Percentiles rank a stretch among this genome's conserved stretches.
Conservation (phyloP, 495 filamentous ascomycete species). For the Rusavskia elegans region DNA sequence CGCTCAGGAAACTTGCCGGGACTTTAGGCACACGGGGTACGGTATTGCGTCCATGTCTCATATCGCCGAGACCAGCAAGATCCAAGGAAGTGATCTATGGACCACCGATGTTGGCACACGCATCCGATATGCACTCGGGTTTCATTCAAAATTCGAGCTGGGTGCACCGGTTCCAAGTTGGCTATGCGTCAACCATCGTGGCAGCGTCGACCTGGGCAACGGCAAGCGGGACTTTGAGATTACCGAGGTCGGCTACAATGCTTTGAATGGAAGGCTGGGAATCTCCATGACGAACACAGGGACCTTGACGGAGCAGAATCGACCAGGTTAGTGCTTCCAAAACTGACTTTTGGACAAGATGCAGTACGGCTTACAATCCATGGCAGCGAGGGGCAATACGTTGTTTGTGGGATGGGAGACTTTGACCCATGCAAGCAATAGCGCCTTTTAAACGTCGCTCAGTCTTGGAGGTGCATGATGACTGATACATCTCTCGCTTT, state of each 20-base stretch:
- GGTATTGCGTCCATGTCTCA: constrained; percentile 16
- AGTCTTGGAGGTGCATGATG: no score
- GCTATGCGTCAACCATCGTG: constrained; percentile 14
- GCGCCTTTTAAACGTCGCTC: not conserved
- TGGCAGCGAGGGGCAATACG: constrained; percentile 5
- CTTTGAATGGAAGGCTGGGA: constrained; percentile 7
- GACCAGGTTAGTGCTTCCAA: constrained; percentile 3
- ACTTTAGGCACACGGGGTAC: constrained; percentile 16
- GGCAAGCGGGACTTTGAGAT: not conserved
- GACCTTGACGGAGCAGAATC: constrained; percentile 4
- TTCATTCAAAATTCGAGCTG: constrained; percentile 11
- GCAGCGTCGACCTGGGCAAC: not conserved
- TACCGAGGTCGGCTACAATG: constrained; percentile 18
- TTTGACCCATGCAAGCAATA: constrained; percentile 14
- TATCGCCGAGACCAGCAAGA: constrained; percentile 14
- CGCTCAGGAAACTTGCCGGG: constrained; percentile 19
- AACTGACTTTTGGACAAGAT: not conserved
- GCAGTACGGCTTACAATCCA: not conserved
- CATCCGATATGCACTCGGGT: constrained; percentile 11
- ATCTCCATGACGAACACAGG: constrained; percentile 13
- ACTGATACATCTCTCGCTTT: no score
- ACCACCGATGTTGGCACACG: constrained; percentile 10
- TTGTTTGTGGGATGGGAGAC: constrained; percentile 18
- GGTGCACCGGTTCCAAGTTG: constrained; percentile 7
- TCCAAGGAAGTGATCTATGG: constrained; percentile 17